Evolutionary conservation across 805 yeast genomes (phyloP).

Genomic region (Yueomyces sp.): DNA sequence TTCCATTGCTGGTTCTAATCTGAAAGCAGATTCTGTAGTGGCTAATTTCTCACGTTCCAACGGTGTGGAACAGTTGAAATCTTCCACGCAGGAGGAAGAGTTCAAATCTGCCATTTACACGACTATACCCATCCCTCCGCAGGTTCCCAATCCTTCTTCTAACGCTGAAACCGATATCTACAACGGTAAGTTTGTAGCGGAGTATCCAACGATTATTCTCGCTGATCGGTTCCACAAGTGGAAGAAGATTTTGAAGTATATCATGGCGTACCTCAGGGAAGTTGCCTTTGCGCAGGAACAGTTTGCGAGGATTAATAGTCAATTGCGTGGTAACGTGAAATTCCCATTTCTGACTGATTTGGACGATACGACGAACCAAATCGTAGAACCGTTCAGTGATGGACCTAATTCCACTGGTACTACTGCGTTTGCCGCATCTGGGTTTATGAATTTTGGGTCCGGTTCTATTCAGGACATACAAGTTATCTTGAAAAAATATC

Average conservation of each 20-base stretch:
- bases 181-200: constrained; percentile 3
- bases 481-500: constrained; percentile 50
- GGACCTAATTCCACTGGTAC: background rate
- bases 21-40: background rate
- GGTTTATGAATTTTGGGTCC: constrained; percentile 59
- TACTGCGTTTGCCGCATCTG: constrained; percentile 21
- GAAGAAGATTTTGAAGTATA: constrained; percentile 61
- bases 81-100: constrained; percentile 14
- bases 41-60: background rate
- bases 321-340: constrained; percentile 53
- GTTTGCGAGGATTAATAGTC: constrained; percentile 51
- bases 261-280: constrained; percentile 59
- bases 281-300: constrained; percentile 73
- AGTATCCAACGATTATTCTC: constrained; percentile 64
- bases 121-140: constrained; percentile 23
- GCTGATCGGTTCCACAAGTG: constrained; percentile 72
- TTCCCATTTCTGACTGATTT: constrained; percentile 26
- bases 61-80: constrained; percentile 6
- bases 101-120: constrained; percentile 22
- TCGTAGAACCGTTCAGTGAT: constrained; percentile 28
- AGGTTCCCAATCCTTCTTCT: constrained; percentile 7
- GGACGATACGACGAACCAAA: constrained; percentile 23
- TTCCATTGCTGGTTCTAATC: background rate
- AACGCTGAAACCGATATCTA: background rate
- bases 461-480: constrained; percentile 74